These are phyloP conservation scores for Monosporascus sp. DNA, from an alignment of 2,329 filamentous ascomycete genomes.

Conservation along the genomic window DNA sequence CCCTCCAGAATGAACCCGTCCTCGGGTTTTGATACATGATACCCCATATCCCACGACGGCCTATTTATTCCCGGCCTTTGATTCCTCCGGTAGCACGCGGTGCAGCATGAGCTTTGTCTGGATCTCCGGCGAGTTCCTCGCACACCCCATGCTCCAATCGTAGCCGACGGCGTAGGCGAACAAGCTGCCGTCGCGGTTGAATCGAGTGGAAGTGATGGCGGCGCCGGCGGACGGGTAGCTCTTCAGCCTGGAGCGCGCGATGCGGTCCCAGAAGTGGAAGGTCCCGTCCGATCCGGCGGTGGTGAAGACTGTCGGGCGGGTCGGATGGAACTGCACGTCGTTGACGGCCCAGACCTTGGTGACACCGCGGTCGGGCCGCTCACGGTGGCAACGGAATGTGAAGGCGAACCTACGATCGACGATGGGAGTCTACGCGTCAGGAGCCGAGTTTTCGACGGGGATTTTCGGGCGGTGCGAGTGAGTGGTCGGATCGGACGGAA, in stretches of 20 bases:
- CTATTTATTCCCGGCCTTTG: slow-evolving; percentile 5
- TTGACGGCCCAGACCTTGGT: slow-evolving; percentile 28
- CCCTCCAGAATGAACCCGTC: too few relatives aligned
- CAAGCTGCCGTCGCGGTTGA: slow-evolving; percentile 53
- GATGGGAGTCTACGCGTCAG: neutral
- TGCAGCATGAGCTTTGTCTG: slow-evolving; percentile 24
- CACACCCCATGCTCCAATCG: slow-evolving; percentile 66
- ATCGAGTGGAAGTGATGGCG: slow-evolving; percentile 57
- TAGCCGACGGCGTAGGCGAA: slow-evolving; percentile 62
- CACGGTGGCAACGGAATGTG: slow-evolving; percentile 29
- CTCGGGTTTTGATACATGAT: neutral
- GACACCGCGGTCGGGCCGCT: neutral
- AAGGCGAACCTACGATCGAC: slow-evolving; percentile 12
- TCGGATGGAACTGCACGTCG: slow-evolving; percentile 25
- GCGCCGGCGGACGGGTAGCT: slow-evolving; percentile 48
- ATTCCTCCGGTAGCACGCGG: slow-evolving; percentile 16
- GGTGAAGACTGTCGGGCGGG: slow-evolving; percentile 14
- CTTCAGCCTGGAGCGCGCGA: slow-evolving; percentile 42
- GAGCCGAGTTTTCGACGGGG: neutral
- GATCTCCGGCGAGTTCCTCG: slow-evolving; percentile 15
- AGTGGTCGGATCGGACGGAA: neutral
- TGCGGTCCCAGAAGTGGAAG: slow-evolving; percentile 51
- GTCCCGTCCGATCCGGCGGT: slow-evolving; percentile 31
- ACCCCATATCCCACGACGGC: neutral
- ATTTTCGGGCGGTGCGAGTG: neutral